Base-by-base conservation (phyloP, 768 basidiomycete species). In the Panaeolus papilionaceus region DNA sequence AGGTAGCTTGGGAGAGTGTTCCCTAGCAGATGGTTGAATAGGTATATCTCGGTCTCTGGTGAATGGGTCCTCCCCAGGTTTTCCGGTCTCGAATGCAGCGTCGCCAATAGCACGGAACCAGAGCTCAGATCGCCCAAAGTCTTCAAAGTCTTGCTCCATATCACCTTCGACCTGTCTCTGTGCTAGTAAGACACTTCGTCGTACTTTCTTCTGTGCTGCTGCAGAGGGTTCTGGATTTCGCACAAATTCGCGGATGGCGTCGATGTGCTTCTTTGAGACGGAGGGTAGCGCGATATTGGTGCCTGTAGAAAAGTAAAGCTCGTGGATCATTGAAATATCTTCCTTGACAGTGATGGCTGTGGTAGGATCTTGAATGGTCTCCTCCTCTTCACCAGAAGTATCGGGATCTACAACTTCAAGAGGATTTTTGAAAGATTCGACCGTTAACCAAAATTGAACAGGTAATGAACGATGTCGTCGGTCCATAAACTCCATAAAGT, bases 401-500 rank as follows among this genome's bases (percentile, higher is more conserved):
- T 88, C 88, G 39, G 88, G 91, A 70, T 95, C 91, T 5, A 92
- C 85, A 2, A 89, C 87, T 77, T 98, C 96, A 33, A 99, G 79
- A 0, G 98, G 98, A 71, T 97, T 95, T 80, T 98, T 98, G 85
- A 99, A 97, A 67, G 94, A 95, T 79, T 99, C 96, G 2, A 98
- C 94, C 0, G 95, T 95, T 1, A 99, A 83, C 97, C 97, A 99
- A 79, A 98, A 99, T 70, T 99, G 97, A 3, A 98, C 94, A 10
- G 95, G 88, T 12, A 94, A 74, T 12, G 96, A 93, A 38, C 92
- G 88, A 68, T 89, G 85, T 8, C 92, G 88, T 14, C 98, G 88
- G 71, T 99, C 98, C 94, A 98, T 96, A 73, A 94, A 98, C 80
- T 99, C 98, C 91, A 98, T 96, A 80, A 97, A 94, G 76, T 98